Evolutionary conservation across 2,329 filamentous ascomycete species (phyloP).

Genomic region (Shiraia sp.): DNA sequence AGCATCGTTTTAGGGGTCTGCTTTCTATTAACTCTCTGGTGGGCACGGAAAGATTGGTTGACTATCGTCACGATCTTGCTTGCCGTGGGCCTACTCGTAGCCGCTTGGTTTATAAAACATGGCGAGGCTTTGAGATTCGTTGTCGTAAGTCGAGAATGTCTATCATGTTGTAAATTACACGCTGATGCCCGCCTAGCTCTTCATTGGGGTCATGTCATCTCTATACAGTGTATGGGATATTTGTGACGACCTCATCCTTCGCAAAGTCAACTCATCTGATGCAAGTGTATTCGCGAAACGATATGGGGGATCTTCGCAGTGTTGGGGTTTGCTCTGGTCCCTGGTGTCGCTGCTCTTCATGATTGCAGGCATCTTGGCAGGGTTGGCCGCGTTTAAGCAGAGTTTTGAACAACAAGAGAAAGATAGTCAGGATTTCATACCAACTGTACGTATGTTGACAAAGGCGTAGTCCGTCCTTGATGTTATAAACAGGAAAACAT

Average conservation of each 20-base stretch:
- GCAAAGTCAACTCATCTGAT: conserved; percentile 80
- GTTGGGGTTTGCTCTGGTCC: conserved; percentile 81
- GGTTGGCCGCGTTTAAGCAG: conserved; percentile 75
- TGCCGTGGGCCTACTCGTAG: conserved; percentile 71
- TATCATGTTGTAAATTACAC: too few species aligned
- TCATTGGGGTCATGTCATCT: conserved; percentile 81
- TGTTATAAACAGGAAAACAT: conserved; percentile 5
- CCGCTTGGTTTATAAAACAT: conserved; percentile 79
- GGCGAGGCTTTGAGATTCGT: conserved; percentile 74
- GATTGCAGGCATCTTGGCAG: conserved; percentile 73
- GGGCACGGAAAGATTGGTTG: conserved; percentile 77
- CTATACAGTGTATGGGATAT: conserved; percentile 86
- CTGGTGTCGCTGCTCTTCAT: conserved; percentile 73
- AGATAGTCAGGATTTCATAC: conserved; percentile 70
- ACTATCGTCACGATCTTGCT: conserved; percentile 72
- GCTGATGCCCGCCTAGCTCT: conserved; percentile 55
- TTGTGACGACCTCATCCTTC: conserved; percentile 77
- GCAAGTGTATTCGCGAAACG: conserved; percentile 77
- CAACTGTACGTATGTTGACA: conserved; percentile 43
- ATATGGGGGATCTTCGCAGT: conserved; percentile 78
- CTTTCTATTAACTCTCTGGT: conserved; percentile 80
- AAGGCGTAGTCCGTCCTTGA: neutral
- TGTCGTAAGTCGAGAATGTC: conserved; percentile 55
- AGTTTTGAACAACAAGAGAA: conserved; percentile 69
- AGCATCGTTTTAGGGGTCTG: conserved; percentile 73